Conservation (phyloP, 2,329 filamentous ascomycete species). For the Monosporascus sp. region DNA sequence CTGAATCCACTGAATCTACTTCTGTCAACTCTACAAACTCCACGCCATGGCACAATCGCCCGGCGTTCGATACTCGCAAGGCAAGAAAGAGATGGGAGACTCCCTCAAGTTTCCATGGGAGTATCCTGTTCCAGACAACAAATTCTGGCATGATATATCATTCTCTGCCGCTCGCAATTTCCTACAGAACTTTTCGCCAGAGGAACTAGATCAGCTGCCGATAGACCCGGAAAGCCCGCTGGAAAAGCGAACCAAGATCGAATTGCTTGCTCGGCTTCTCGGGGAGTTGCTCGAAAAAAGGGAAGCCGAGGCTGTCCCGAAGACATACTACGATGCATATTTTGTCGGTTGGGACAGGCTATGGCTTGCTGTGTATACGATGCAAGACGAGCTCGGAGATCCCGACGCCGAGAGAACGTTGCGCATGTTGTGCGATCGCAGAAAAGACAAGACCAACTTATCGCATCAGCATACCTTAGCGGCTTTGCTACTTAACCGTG, state of each 20-base stretch:
- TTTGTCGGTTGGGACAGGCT: constrained; percentile 4
- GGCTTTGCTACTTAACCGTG: constrained; percentile 2
- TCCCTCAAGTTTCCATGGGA: constrained; percentile 11
- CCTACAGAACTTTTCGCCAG: constrained; percentile 5
- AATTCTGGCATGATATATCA: constrained; percentile 8
- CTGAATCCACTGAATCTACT: too few relatives aligned
- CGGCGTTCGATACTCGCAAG: neutral
- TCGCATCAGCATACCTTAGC: constrained; percentile 6
- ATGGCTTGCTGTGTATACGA: neutral
- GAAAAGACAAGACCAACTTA: constrained; percentile 6
- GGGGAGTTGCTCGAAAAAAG: constrained; percentile 1
- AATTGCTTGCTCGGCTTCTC: constrained; percentile 5
- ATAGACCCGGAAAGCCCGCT: constrained; percentile 6
- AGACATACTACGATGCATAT: constrained; percentile 3
- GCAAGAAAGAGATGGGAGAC: neutral
- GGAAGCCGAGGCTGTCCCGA: constrained; percentile 1
- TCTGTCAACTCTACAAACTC: too few relatives aligned
- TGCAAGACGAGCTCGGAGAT: constrained; percentile 2
- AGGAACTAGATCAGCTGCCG: constrained; percentile 4
- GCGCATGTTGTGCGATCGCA: constrained; percentile 3
- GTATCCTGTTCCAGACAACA: constrained; percentile 8
- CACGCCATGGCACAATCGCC: too few relatives aligned
- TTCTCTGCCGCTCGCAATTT: constrained; percentile 8
- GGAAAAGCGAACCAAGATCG: constrained; percentile 2
- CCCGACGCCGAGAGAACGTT: constrained; percentile 4